A percentile compares a stretch with the other conserved stretches of the same genome.
These are phyloP conservation scores for Colletotrichum sp. DNA, from an alignment of 2,329 filamentous ascomycete species.

Conservation along the genomic window DNA sequence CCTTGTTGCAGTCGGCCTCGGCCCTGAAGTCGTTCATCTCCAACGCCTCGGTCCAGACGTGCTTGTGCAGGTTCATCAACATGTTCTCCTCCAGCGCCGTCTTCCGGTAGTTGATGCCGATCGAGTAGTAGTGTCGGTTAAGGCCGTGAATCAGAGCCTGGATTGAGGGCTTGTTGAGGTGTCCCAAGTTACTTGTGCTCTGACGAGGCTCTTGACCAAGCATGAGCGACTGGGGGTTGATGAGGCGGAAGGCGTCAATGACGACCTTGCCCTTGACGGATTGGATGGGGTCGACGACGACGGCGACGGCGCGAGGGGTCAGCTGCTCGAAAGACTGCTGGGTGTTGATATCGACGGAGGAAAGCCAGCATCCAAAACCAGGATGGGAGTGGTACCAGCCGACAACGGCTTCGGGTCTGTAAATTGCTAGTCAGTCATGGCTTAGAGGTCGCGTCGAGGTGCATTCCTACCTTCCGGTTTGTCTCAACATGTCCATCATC, in stretches of 20 bases:
- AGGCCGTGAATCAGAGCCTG: slow-evolving; percentile 98
- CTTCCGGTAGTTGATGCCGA: slow-evolving; percentile 98
- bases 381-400: slow-evolving; percentile 99
- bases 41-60: slow-evolving; percentile 97
- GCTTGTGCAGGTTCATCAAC: slow-evolving; percentile 99
- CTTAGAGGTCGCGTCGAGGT: background rate
- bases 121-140: slow-evolving; percentile 99
- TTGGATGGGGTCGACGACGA: slow-evolving; percentile 98
- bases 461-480: slow-evolving; percentile 83
- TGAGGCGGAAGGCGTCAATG: slow-evolving; percentile 97
- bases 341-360: slow-evolving; percentile 98
- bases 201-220: slow-evolving; percentile 97
- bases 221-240: slow-evolving; percentile 97
- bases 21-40: slow-evolving; percentile 95
- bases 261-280: slow-evolving; percentile 99
- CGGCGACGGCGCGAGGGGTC: slow-evolving; percentile 93
- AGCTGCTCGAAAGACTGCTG: slow-evolving; percentile 99
- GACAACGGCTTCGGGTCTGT: slow-evolving; percentile 92
- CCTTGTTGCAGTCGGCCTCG: slow-evolving; percentile 86
- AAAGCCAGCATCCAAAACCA: slow-evolving; percentile 98
- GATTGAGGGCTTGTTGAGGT: slow-evolving; percentile 99
- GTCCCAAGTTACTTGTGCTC: slow-evolving; percentile 96
- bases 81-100: slow-evolving; percentile 98
- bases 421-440: slow-evolving; percentile 6
- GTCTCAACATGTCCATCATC: slow-evolving; percentile 99